These are phyloP conservation scores for Globisporangium cederbergense DNA, from an alignment of 352 stramenopile genomes.

Conservation along the genomic window DNA sequence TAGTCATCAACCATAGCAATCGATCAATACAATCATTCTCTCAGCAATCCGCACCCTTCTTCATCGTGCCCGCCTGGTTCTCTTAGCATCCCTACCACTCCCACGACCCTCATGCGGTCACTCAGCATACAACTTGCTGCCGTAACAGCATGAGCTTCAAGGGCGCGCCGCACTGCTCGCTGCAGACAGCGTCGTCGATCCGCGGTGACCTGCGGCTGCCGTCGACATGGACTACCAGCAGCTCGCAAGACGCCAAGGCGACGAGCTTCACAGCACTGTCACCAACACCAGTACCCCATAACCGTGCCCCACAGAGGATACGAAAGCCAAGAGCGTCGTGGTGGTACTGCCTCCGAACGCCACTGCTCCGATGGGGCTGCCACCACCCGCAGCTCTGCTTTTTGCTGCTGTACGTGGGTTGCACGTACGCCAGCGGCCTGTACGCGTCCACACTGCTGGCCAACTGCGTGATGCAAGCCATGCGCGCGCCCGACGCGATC, in stretches of 20 bases:
- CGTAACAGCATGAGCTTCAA: slow-evolving; percentile 1
- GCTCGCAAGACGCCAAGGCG: neutral
- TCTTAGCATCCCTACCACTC: neutral
- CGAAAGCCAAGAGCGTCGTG: neutral
- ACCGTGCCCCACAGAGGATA: neutral
- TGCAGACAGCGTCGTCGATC: slow-evolving; percentile 24
- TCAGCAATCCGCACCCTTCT: neutral
- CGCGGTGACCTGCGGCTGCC: slow-evolving; percentile 19
- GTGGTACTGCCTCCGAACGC: neutral
- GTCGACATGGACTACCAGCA: slow-evolving; percentile 10
- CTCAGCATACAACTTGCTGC: neutral
- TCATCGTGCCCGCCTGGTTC: neutral
- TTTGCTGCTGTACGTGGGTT: slow-evolving; percentile 44
- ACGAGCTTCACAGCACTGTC: neutral
- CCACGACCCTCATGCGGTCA: neutral
- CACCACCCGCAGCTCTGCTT: slow-evolving; percentile 51
- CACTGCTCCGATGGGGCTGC: slow-evolving; percentile 24
- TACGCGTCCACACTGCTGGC: slow-evolving; percentile 39
- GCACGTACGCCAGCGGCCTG: slow-evolving; percentile 38
- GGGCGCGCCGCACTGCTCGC: slow-evolving; percentile 13
- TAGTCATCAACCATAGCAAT: neutral
- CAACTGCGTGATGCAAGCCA: slow-evolving; percentile 22
- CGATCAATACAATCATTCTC: slow-evolving; percentile 2
- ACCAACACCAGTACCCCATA: neutral
- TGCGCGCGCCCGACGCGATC: slow-evolving; percentile 31